These are phyloP conservation scores for Cucurbita argyrosperma DNA, from an alignment of 306 rosid genomes.

Conservation along the genomic window DNA sequence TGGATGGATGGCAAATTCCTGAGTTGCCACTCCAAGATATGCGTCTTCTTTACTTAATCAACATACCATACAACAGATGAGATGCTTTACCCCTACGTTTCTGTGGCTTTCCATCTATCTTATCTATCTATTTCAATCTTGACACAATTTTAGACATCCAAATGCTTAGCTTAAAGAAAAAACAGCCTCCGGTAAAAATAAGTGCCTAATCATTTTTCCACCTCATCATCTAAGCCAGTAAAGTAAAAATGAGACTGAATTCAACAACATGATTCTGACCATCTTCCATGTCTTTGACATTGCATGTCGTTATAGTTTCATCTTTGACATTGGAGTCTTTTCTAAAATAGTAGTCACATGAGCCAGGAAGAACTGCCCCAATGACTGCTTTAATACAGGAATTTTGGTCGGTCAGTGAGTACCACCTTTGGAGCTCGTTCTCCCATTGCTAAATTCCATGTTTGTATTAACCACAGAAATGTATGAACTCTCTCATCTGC, in stretches of 20 bases:
- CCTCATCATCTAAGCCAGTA: background rate
- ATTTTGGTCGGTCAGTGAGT: constrained; percentile 12
- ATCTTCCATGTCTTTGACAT: constrained; percentile 13
- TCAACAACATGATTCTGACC: constrained; percentile 7
- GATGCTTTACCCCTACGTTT: background rate
- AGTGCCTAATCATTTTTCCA: background rate
- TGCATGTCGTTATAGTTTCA: constrained; percentile 2
- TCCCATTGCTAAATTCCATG: constrained; percentile 18
- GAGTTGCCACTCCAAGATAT: background rate
- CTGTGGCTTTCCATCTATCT: background rate
- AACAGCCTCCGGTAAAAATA: too few relatives aligned
- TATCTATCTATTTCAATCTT: background rate
- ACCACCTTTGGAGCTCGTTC: constrained; percentile 9
- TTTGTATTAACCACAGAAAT: constrained; percentile 6
- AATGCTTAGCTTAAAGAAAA: background rate
- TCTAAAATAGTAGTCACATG: constrained; percentile 11
- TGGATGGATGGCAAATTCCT: background rate
- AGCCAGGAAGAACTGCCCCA: constrained; percentile 10
- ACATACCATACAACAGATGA: background rate
- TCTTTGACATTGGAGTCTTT: background rate
- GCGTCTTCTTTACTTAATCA: background rate
- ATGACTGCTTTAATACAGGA: constrained; percentile 7
- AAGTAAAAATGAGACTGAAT: background rate
- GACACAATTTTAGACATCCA: background rate
- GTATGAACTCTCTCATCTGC: constrained; percentile 11